Conservation (phyloP, 2,329 filamentous ascomycete species). For the Ceratocystis huliohia region DNA sequence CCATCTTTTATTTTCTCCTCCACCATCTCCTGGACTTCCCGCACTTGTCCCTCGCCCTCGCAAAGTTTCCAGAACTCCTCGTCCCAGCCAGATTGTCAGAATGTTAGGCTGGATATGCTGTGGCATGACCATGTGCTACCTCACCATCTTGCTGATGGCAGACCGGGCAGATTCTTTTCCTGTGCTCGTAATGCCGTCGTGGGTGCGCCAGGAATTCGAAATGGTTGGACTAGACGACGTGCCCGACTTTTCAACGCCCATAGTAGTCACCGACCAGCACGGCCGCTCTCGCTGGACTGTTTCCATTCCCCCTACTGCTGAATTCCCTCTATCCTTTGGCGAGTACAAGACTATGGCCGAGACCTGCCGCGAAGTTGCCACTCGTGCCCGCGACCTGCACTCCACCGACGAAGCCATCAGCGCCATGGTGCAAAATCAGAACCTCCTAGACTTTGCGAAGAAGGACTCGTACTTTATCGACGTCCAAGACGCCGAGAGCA, state of each 20-base stretch:
- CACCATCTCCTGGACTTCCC: slow-evolving; percentile 59
- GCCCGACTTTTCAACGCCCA: slow-evolving; percentile 60
- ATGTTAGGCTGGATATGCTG: slow-evolving; percentile 42
- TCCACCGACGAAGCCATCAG: slow-evolving; percentile 29
- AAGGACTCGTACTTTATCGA: slow-evolving; percentile 61
- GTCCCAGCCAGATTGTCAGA: slow-evolving; percentile 46
- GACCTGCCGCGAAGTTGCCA: slow-evolving; percentile 53
- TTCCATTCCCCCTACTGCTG: slow-evolving; percentile 54
- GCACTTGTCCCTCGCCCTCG: slow-evolving; percentile 53
- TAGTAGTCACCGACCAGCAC: slow-evolving; percentile 53
- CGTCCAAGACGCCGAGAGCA: slow-evolving; percentile 54
- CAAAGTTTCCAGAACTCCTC: slow-evolving; percentile 45
- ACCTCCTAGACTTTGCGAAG: slow-evolving; percentile 32
- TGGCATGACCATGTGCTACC: slow-evolving; percentile 40
- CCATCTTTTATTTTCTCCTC: slow-evolving; percentile 52
- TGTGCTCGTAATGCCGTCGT: slow-evolving; percentile 21
- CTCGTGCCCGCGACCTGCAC: slow-evolving; percentile 38
- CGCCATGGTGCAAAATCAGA: slow-evolving; percentile 23
- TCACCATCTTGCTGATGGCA: slow-evolving; percentile 28
- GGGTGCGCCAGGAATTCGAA: slow-evolving; percentile 42
- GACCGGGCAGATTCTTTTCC: slow-evolving; percentile 25
- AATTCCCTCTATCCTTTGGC: slow-evolving; percentile 52
- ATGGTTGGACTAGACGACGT: slow-evolving; percentile 53
- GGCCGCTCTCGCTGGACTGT: slow-evolving; percentile 67
- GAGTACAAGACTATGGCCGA: slow-evolving; percentile 59